Evolutionary conservation across 208 protist species (phyloP), one percentile per base, ranked within the genome.

Genomic region (Wallacemonas sp.): DNA sequence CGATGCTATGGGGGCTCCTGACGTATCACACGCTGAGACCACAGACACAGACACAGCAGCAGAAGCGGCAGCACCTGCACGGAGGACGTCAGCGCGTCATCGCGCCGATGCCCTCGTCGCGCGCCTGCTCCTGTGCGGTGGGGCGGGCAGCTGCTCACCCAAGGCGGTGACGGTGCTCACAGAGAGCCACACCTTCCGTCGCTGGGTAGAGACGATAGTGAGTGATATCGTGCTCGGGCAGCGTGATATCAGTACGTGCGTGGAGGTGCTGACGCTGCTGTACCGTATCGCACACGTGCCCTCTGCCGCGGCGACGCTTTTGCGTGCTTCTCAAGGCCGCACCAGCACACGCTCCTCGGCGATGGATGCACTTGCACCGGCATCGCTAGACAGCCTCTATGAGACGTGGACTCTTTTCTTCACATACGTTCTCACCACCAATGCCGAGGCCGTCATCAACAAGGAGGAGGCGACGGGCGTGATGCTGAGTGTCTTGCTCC

Each of bases 401-500:
- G 82, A 84, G 46, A 69, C 65, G 56, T 66, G 76, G 62, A 63
- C 72, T 22, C 70, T 88, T 22, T 75, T 84, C 34, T 49, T 88
- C 26, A 61, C 65, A 12, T 63, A 66, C 21, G 55, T 80, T 26
- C 74, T 66, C 56, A 68, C 62, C 42, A 56, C 41, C 4, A 30
- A 39, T 1, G 49, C 39, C 33, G 61, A 33, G 8, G 64, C 68
- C 12, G 27, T 75, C 24, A 31, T 27, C 2, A n/a, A n/a, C n/a
- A n/a, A n/a, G n/a, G n/a, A n/a, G n/a, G 63, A 71, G 5, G 68
- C 73, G 4, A 44, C 68, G 1, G 49, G 67, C 12, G 62, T 66
- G 19, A 22, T 79, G 42, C 49, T 61, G 41, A 54, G 66, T 2
- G 72, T 85, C 54, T 64, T 85, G 21, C 33, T 77, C 22, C 58